Base-by-base conservation (phyloP, 2,329 filamentous ascomycete genomes). In the Colletotrichum aenigma region DNA sequence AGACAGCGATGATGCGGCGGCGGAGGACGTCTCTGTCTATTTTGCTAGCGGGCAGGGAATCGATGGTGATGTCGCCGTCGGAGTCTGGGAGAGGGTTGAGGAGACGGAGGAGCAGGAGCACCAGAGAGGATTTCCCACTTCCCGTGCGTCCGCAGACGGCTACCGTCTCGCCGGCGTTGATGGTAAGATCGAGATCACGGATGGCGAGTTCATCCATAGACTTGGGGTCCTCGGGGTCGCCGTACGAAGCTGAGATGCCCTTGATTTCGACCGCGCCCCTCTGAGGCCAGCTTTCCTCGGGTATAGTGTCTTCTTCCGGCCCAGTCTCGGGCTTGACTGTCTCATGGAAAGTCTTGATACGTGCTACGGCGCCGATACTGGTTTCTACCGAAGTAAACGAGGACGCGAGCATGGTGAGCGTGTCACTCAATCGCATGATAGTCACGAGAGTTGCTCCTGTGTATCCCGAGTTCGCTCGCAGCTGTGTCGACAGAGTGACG, bases 1-100 rank as follows among this genome's bases (percentile, higher is more conserved):
- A 88, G 1, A 91, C 81, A 6, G 88, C 87, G 56, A 90, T 88
- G 48, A 91, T 81, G 1, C 86, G 86, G 55, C 85, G 81, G 9
- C 90, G 87, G 1, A 91, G 82, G 0, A 81, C 79, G 0, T 81
- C 32, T 4, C 89, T 85, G 69, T 88, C 79, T 15, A 91, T 82
- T 2, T 74, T 75, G 28, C 80, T 52, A 2, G 88, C 81, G 0
- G 82, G 79, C 0, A 86, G 66, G 34, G 79, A 82, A 74, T 91
- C 89, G n/a, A 91, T 88, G 0, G 79, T 74, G 21, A 89, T 85
- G 24, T 81, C 80, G 7, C 71, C 48, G 0, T 68, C 52, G 2
- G 77, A 78, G 1, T 70, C 78, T 0, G 82, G 72, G 0, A 84
- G 62, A 4, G 86, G 86, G 26, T 88, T 85, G 1, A 89, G 80